phyloP scores from a whole-genome alignment of 2,329 filamentous ascomycete genomes.

The Clonostachys rhizophaga region DNA sequence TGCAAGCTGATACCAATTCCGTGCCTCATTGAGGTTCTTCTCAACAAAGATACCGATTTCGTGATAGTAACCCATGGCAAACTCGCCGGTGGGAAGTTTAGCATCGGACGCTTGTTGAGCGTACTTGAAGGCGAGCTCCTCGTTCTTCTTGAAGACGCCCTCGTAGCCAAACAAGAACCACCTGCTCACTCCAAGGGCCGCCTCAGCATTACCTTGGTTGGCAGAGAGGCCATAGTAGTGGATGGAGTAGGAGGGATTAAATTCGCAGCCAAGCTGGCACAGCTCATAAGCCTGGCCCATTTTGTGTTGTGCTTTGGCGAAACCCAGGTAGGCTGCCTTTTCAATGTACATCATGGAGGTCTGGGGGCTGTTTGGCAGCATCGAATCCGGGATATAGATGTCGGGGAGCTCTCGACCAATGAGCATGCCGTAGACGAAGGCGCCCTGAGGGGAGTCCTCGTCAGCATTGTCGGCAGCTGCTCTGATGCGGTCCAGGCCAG shows the following conservation, averaged over 20 bases:
- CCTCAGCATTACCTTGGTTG: conserved; percentile 87
- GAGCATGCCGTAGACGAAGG: conserved; percentile 94
- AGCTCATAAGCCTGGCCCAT: conserved; percentile 96
- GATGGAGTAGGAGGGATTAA: conserved; percentile 85
- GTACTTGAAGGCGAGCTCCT: conserved; percentile 87
- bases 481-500: conserved; percentile 77
- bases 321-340: conserved; percentile 92
- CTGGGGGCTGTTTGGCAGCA: conserved; percentile 67
- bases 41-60: conserved; percentile 91
- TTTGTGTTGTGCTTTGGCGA: conserved; percentile 93
- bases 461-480: conserved; percentile 82
- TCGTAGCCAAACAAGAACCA: conserved; percentile 98
- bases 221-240: conserved; percentile 95
- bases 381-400: conserved; percentile 68
- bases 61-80: conserved; percentile 95
- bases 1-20: conserved; percentile 86
- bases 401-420: conserved; percentile 88
- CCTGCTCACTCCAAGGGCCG: conserved; percentile 93
- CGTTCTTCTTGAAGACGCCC: conserved; percentile 89
- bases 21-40: conserved; percentile 77
- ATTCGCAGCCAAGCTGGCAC: conserved; percentile 89
- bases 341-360: conserved; percentile 85
- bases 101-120: conserved; percentile 79
- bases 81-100: conserved; percentile 86
- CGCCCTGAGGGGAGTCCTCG: conserved; percentile 94